phyloP scores from a whole-genome alignment of 306 rosid species.

The Crotalaria pallida region DNA sequence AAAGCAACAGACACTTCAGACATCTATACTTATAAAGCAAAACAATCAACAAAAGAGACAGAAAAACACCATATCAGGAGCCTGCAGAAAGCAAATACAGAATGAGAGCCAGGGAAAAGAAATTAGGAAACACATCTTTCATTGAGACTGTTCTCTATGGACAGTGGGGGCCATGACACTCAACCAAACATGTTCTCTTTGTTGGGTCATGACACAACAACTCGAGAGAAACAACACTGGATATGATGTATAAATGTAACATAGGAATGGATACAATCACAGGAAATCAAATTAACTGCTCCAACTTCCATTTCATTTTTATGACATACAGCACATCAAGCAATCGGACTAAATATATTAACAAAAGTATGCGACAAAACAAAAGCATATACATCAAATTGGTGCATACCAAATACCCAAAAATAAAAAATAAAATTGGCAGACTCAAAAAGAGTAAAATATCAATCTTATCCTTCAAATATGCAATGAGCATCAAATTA shows the following conservation, averaged over 20 bases:
- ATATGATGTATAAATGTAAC: constrained; percentile 6
- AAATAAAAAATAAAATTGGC: neutral
- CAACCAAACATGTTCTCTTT: constrained; percentile 23
- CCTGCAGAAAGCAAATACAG: neutral
- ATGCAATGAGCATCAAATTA: too few species aligned
- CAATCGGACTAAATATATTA: neutral
- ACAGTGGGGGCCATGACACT: constrained; percentile 11
- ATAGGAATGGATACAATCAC: neutral
- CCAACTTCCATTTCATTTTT: neutral
- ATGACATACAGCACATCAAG: neutral
- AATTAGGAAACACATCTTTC: neutral
- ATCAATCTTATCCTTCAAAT: too few species aligned
- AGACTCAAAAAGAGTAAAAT: too few species aligned
- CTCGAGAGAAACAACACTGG: constrained; percentile 5
- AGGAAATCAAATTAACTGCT: neutral
- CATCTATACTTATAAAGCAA: neutral
- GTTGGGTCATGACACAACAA: constrained; percentile 1
- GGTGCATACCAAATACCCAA: neutral
- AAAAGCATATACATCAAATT: neutral
- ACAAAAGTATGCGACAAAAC: neutral
- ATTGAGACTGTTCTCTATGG: constrained; percentile 19
- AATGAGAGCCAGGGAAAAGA: neutral
- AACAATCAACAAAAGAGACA: constrained; percentile 16
- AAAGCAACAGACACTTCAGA: neutral
- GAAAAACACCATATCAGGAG: neutral